phyloP scores from a whole-genome alignment of 768 basidiomycete genomes.

The Russula dissimulans region DNA sequence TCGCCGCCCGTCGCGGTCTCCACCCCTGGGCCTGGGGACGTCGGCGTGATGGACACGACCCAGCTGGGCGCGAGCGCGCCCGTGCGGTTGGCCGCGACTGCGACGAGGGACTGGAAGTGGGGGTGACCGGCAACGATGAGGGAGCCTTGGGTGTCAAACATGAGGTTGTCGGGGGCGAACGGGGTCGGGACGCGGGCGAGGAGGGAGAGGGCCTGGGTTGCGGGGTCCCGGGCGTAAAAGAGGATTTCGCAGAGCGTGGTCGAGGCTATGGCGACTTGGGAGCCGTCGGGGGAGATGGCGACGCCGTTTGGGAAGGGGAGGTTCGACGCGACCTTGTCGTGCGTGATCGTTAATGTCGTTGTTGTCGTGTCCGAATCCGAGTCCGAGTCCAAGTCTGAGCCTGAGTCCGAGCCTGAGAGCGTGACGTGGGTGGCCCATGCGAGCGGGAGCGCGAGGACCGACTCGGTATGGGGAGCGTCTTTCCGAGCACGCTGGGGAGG shows the following conservation, averaged over 20 bases:
- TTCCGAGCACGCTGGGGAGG: slow-evolving; percentile 40
- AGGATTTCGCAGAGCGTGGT: slow-evolving; percentile 39
- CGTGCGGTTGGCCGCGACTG: slow-evolving; percentile 37
- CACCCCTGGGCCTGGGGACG: slow-evolving; percentile 11
- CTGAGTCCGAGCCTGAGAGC: slow-evolving; percentile 7
- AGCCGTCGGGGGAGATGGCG: slow-evolving; percentile 41
- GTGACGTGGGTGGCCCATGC: slow-evolving; percentile 51
- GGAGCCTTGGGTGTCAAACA: slow-evolving; percentile 37
- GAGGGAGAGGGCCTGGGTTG: slow-evolving; percentile 36
- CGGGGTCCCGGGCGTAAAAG: slow-evolving; percentile 42
- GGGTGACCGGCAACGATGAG: slow-evolving; percentile 62
- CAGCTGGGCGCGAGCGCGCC: slow-evolving; percentile 44
- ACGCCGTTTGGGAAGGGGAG: slow-evolving; percentile 65
- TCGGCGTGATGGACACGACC: slow-evolving; percentile 38
- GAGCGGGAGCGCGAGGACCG: slow-evolving; percentile 46
- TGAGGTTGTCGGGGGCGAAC: slow-evolving; percentile 54
- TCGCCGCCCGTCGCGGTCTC: neutral
- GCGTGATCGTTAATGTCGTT: slow-evolving; percentile 27
- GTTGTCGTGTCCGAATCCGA: neutral
- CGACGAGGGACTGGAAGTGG: slow-evolving; percentile 43
- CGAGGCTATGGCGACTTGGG: slow-evolving; percentile 48
- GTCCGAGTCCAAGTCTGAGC: too few relatives aligned
- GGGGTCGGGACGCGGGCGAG: slow-evolving; percentile 40
- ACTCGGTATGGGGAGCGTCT: slow-evolving; percentile 47
- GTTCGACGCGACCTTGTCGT: slow-evolving; percentile 30